Evolutionary conservation across 208 protist genomes (phyloP).

Genomic region (Trypanosoma mega): DNA sequence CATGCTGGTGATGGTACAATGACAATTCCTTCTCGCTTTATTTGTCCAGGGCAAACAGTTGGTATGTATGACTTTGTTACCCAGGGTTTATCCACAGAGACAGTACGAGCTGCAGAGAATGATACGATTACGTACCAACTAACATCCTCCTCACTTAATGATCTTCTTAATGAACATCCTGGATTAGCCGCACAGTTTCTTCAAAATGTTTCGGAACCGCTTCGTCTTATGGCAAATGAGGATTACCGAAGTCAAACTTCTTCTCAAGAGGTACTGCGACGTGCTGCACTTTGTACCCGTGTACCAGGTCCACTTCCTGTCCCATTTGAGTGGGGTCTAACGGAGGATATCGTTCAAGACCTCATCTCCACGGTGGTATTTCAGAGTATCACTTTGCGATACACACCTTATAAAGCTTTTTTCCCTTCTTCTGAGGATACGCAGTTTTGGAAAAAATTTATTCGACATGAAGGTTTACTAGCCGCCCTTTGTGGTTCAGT

Average conservation of each 20-base stretch:
- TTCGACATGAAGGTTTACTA: constrained; percentile 33
- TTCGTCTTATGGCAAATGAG: constrained; percentile 55
- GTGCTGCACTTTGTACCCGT: constrained; percentile 50
- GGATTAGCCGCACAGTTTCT: constrained; percentile 77
- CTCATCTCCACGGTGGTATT: constrained; percentile 43
- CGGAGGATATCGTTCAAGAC: constrained; percentile 73
- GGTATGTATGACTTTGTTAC: constrained; percentile 86
- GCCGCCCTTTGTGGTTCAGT: constrained; percentile 33
- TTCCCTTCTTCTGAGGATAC: neutral
- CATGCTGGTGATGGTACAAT: constrained; percentile 47
- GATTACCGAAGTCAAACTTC: constrained; percentile 62
- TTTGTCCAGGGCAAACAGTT: constrained; percentile 58
- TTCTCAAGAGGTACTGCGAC: constrained; percentile 30
- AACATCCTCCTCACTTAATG: constrained; percentile 62
- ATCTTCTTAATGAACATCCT: constrained; percentile 70
- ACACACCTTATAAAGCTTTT: constrained; percentile 37
- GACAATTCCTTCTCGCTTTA: constrained; percentile 52
- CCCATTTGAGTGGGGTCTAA: constrained; percentile 32
- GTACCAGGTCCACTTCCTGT: constrained; percentile 39
- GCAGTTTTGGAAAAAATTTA: constrained; percentile 1
- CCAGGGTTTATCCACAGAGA: constrained; percentile 59
- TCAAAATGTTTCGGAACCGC: constrained; percentile 73
- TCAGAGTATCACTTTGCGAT: constrained; percentile 51
- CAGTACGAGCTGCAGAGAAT: constrained; percentile 61
- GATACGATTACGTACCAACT: constrained; percentile 81